Percentiles rank a stretch among this genome's conserved stretches.
phyloP scores from a whole-genome alignment of 2,329 filamentous ascomycete species.

The Didymella lethalis region DNA sequence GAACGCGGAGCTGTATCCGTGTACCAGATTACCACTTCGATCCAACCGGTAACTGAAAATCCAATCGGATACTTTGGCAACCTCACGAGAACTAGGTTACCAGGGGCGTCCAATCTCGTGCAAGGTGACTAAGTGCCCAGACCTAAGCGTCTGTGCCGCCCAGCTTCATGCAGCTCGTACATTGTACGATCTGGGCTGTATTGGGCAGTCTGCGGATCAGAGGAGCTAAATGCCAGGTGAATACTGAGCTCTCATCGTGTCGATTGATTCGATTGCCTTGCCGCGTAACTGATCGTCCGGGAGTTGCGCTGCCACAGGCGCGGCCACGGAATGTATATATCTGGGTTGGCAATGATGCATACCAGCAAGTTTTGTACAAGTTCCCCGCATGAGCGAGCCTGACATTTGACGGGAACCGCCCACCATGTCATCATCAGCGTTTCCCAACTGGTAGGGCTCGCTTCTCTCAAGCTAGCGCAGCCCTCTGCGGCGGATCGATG shows the following conservation, averaged over 20 bases:
- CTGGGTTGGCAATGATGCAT: background rate
- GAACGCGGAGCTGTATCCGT: conserved; percentile 7
- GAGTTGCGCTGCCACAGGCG: background rate
- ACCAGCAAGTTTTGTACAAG: background rate
- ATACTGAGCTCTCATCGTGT: background rate
- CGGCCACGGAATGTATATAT: background rate
- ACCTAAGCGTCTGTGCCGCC: background rate
- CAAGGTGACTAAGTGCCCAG: background rate
- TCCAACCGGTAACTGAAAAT: too few relatives aligned
- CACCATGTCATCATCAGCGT: background rate
- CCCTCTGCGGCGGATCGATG: background rate
- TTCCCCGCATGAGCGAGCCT: too few relatives aligned
- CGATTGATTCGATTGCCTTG: background rate
- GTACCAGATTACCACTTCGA: background rate
- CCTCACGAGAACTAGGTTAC: background rate
- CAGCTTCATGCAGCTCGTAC: background rate
- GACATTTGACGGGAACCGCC: background rate
- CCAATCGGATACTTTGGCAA: background rate
- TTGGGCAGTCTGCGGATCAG: background rate
- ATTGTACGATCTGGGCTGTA: background rate
- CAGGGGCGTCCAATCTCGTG: background rate
- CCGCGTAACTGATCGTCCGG: background rate
- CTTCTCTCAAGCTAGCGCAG: conserved; percentile 1
- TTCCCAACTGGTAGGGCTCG: background rate
- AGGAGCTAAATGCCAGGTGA: background rate